These are phyloP conservation scores for Pestalotiopsis sp. DNA, from an alignment of 2,329 filamentous ascomycete species.

Conservation along the genomic window DNA sequence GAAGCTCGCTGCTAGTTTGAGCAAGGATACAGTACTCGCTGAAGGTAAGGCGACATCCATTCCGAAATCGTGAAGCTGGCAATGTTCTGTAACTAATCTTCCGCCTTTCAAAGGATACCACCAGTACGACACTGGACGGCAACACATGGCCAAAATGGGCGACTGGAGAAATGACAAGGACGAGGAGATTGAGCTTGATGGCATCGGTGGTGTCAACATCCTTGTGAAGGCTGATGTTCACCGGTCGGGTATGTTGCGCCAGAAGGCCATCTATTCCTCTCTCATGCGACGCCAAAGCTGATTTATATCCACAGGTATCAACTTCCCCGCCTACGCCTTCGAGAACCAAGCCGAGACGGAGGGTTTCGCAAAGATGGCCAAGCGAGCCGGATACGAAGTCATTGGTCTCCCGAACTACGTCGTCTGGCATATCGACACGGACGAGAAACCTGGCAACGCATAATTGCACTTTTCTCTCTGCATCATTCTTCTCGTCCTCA, in stretches of 20 bases:
- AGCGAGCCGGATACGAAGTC: constrained; percentile 90
- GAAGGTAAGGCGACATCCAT: constrained; percentile 67
- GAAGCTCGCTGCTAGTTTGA: constrained; percentile 71
- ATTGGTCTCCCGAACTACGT: constrained; percentile 95
- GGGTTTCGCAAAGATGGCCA: constrained; percentile 98
- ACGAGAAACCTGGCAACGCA: constrained; percentile 80
- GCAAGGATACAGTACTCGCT: constrained; percentile 82
- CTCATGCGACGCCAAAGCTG: not conserved
- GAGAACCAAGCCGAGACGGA: constrained; percentile 99
- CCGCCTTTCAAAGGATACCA: constrained; percentile 70
- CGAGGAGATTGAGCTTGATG: constrained; percentile 88
- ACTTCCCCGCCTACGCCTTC: constrained; percentile 95
- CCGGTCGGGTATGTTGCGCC: constrained; percentile 70
- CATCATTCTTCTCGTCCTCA: constrained; percentile 25
- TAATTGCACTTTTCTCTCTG: constrained; percentile 14
- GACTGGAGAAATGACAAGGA: constrained; percentile 93
- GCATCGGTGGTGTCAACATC: constrained; percentile 96
- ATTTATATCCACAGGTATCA: constrained; percentile 69
- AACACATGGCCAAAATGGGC: constrained; percentile 88
- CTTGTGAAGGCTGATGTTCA: constrained; percentile 98
- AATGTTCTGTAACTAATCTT: constrained; percentile 18
- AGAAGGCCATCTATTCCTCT: not conserved
- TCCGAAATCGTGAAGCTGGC: constrained; percentile 8
- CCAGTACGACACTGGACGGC: constrained; percentile 87
- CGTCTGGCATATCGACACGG: constrained; percentile 97